A percentile compares a stretch with the other conserved stretches of the same genome.
These are phyloP conservation scores for Gautieria morchelliformis DNA, from an alignment of 768 basidiomycete genomes.

Conservation along the genomic window DNA sequence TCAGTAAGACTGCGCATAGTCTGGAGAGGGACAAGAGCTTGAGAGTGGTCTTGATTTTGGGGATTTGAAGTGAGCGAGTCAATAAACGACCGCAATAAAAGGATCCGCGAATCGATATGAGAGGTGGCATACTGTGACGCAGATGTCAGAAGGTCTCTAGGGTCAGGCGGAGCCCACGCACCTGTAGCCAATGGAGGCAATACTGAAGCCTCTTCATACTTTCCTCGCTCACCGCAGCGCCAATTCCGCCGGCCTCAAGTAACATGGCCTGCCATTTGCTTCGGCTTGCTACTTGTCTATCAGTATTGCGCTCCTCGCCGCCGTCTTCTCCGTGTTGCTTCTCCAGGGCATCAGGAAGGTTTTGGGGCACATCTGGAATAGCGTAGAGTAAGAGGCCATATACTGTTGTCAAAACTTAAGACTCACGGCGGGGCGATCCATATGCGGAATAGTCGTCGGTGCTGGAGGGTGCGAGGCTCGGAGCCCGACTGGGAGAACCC, in stretches of 20 bases:
- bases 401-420: neutral
- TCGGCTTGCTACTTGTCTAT: conserved; percentile 48
- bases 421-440: neutral
- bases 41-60: conserved; percentile 10
- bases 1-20: conserved; percentile 54
- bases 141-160: neutral
- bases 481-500: conserved; percentile 3
- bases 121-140: conserved; percentile 64
- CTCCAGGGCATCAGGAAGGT: neutral
- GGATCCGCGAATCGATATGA: conserved; percentile 82
- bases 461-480: conserved; percentile 1
- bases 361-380: neutral
- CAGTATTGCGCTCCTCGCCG: neutral
- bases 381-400: too few species aligned
- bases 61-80: conserved; percentile 36
- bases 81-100: conserved; percentile 76
- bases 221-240: conserved; percentile 85
- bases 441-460: neutral
- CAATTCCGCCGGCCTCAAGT: conserved; percentile 78
- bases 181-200: conserved; percentile 82
- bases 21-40: conserved; percentile 19
- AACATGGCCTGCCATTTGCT: conserved; percentile 81
- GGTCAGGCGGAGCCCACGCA: conserved; percentile 18
- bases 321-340: neutral
- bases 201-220: conserved; percentile 81